Evolutionary conservation across 768 basidiomycete genomes (phyloP), one percentile per base, ranked within the genome.

Genomic region (Russula griseocarnosa): DNA sequence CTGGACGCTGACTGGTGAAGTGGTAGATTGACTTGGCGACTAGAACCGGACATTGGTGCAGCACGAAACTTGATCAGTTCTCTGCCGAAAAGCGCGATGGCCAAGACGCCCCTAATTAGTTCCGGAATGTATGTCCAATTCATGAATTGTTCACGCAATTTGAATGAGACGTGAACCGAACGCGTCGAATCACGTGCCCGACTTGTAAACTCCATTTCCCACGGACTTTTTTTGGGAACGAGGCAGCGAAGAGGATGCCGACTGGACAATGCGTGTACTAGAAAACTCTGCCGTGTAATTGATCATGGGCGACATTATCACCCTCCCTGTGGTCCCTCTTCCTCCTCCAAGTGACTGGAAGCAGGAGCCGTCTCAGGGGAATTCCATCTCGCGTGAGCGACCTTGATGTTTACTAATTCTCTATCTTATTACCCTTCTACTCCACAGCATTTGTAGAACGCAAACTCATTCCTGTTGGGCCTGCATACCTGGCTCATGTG

Each of bases 401-500:
- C 60, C 46, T 64, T 47, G 49, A 60, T 24, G 61, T 68, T 11
- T 42, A 32, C 24, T 44, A 62, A 18, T 46, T 52, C 20, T 56
- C 61, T 24, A 34, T 52, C 54, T 60, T 34, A 63, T 38, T 24
- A 10, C 24, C n/a, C 28, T 22, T 36, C n/a, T 52, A 1, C 32
- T 11, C 62, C 54, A 42, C 69, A 74, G 78, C 79, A 24, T 75
- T 80, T 40, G 76, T 77, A 44, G 74, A 78, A 52, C 76, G 82
- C 42, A 80, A 73, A 68, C 76, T 98, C 52, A 83, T 96, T 58
- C 90, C 94, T 28, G 91, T 88, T 34, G 97, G 97, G 32, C 84
- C 88, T 26, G 92, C 93, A 3, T 97, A 90, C 76, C 82, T 94
- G 60, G 86, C 86, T 46, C 86, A 94, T 66, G 86, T 92, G 30